phyloP scores from a whole-genome alignment of 2,329 filamentous ascomycete genomes.

The Colletotrichum orchidophilum region DNA sequence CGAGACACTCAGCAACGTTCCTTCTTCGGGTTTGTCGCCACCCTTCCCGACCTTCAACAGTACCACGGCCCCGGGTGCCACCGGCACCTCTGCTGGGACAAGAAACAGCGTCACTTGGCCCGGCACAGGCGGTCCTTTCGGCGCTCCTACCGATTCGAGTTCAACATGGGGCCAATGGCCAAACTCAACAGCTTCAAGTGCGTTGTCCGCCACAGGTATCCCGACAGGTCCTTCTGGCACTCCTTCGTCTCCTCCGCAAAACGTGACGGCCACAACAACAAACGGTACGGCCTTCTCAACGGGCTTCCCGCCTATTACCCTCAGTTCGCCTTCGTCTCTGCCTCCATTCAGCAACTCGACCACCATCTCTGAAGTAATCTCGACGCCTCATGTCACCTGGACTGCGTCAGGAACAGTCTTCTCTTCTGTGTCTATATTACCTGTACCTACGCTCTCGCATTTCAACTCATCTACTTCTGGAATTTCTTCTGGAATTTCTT shows the following conservation, averaged over 20 bases:
- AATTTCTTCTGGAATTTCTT: neutral
- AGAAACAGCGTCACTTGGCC: neutral
- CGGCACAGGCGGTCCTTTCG: neutral
- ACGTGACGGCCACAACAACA: neutral
- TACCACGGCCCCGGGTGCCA: neutral
- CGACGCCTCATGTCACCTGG: neutral
- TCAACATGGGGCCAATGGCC: constrained; percentile 2
- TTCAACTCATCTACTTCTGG: neutral
- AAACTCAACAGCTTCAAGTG: neutral
- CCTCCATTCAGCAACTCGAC: constrained; percentile 20
- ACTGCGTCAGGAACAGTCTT: neutral
- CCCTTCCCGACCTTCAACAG: neutral
- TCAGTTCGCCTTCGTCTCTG: neutral
- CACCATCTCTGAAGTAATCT: neutral
- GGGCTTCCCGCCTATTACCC: neutral
- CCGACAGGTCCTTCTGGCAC: neutral
- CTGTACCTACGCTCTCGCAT: constrained; percentile 3
- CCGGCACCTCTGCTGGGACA: neutral
- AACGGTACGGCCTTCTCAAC: neutral
- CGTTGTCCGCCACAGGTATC: neutral
- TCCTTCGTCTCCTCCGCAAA: neutral
- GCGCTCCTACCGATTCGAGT: neutral
- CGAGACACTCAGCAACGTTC: neutral
- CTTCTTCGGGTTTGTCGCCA: neutral
- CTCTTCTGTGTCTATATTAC: constrained; percentile 16